Evolutionary conservation across 768 basidiomycete species (phyloP).

Genomic region (Bullera alba): DNA sequence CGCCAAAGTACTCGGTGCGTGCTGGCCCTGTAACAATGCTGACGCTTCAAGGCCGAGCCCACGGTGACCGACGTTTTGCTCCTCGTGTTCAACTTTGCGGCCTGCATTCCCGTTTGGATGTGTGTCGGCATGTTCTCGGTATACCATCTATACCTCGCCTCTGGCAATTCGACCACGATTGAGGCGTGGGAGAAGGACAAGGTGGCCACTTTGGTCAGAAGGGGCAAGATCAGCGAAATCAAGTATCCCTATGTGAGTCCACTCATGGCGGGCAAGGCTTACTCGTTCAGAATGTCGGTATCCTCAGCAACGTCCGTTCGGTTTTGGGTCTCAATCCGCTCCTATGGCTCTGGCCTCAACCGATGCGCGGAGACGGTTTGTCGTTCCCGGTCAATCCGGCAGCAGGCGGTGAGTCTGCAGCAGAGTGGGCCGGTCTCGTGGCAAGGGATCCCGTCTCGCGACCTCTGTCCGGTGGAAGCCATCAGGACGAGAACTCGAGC

Average conservation of each 20-base stretch:
- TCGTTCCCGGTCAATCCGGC: conserved; percentile 63
- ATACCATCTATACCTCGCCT: conserved; percentile 74
- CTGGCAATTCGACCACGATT: conserved; percentile 85
- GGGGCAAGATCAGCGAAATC: conserved; percentile 80
- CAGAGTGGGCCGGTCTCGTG: conserved; percentile 27
- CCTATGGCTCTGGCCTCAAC: conserved; percentile 77
- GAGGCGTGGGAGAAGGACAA: conserved; percentile 98
- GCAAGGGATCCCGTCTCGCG: conserved; percentile 1
- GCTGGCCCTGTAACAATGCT: background rate
- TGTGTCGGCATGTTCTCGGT: conserved; percentile 85
- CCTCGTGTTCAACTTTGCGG: conserved; percentile 77
- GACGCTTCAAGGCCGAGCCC: conserved; percentile 58
- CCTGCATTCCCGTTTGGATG: conserved; percentile 77
- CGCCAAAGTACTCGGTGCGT: conserved; percentile 13
- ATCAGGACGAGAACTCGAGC: background rate
- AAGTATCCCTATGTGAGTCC: conserved; percentile 83
- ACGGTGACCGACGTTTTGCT: conserved; percentile 65
- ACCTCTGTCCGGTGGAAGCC: conserved; percentile 4
- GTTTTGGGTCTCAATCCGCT: conserved; percentile 69
- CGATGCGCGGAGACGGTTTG: conserved; percentile 63
- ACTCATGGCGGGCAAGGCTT: conserved; percentile 2
- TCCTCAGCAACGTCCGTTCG: conserved; percentile 62
- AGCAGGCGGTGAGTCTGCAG: conserved; percentile 41
- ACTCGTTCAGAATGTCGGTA: conserved; percentile 64
- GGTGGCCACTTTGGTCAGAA: conserved; percentile 71